Base-by-base conservation (phyloP, 352 stramenopile species). In the Phytophthora agathidicida region DNA sequence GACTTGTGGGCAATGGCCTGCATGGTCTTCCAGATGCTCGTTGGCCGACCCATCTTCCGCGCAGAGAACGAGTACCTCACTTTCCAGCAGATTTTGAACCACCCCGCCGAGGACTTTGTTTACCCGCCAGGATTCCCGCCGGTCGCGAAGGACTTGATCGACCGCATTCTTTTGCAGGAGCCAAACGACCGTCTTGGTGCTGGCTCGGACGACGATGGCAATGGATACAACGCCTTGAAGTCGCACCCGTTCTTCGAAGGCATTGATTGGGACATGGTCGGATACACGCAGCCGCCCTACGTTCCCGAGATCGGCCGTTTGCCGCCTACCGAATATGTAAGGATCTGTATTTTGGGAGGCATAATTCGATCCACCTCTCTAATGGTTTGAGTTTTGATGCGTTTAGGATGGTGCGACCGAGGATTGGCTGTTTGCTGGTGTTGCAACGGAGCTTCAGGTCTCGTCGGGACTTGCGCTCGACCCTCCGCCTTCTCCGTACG, bases 1-100 rank as follows among this genome's bases (percentile, higher is more conserved):
- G 92, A 98, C 52, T 45, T 97, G 42, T 98, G 92, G 92, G 92
- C 92, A 0, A 59, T 97, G 36, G 92, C 89, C 1, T 97, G 89
- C 67, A 96, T 97, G 71, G 57, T 97, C 8, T 98, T 89, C 60
- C 91, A 98, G 65, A 83, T 97, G 72, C 69, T 95, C 5, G 82
- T 93, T 0, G 91, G 91, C 2, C 57, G 73, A 32, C 83, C 88
- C 17, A 89, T 94, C 36, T 97, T 97, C 65, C 78, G 85, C 3
- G 91, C 83, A 1, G 88, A 94, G 50, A 96, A 94, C 45, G 91
- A 98, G 41, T 97, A 96, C 36, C 71, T 96, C 9, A 97, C 89
- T 30, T 97, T 97, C 60, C 85, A 97, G 61, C 80, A 94, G 62
- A 95, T 95, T 50, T 61, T 95, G 37, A 93, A 93, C 60, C 86